Evolutionary conservation across 139 green algal genomes (phyloP), one percentile per base, ranked within the genome.

Genomic region (Chlorella sp.): DNA sequence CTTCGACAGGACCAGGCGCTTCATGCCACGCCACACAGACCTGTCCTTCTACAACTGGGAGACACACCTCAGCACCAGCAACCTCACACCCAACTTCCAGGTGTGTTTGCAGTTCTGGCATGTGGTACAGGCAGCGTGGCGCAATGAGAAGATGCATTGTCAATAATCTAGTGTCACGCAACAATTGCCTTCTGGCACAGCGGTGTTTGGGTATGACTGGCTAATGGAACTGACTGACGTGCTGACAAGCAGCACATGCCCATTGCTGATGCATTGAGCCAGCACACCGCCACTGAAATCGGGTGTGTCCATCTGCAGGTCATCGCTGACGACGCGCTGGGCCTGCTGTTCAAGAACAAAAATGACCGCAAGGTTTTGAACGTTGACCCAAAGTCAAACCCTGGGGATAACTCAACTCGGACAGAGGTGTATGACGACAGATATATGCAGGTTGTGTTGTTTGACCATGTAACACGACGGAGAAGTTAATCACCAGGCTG

Each of bases 41-140:
- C 81, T 97, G 3, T 89, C 75, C 49, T 96, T 92, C 74, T 95
- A 95, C 84, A 96, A 97, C 83, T 97, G 93, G 93, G 87, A 94
- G 73, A 96, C 90, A 5, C 89, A 96, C 66, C 89, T 89, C 50
- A 86, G 81, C 34, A 90, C 85, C 5, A 88, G 80, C 36, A 92
- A 92, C 77, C 80, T 86, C n/a, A 95, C 87, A 3, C 78, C 87
- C 49, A 95, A 93, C 76, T 97, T 96, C 64, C 89, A 95, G 79
- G 87, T 86, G 67, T 17, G 42, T n/a, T n/a, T n/a, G n/a, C n/a
- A n/a, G n/a, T n/a, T n/a, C n/a, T n/a, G n/a, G n/a, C n/a, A n/a
- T n/a, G n/a, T n/a, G n/a, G n/a, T n/a, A n/a, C n/a, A n/a, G n/a
- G n/a, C n/a, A n/a, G n/a, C n/a, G n/a, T n/a, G n/a, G n/a, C n/a